Evolutionary conservation across 306 rosid genomes (phyloP).

Genomic region (Pterocarpus macrocarpus): DNA sequence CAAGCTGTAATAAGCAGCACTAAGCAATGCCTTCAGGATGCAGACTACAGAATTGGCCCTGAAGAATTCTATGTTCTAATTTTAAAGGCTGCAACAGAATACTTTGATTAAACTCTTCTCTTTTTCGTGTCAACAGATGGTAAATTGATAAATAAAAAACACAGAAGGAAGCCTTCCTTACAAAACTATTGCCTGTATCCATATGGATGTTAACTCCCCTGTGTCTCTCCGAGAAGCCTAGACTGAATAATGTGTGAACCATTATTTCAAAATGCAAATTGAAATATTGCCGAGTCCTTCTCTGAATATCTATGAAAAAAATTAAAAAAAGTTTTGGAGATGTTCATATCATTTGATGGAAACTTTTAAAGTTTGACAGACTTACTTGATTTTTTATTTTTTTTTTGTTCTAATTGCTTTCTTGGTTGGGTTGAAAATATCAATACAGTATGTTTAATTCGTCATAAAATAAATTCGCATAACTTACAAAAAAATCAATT

Average conservation of each 20-base stretch:
- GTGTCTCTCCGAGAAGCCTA: neutral
- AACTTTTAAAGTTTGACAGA: neutral
- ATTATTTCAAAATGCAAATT: neutral
- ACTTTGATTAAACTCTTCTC: neutral
- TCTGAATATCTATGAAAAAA: neutral
- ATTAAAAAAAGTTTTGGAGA: neutral
- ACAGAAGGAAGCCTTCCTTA: neutral
- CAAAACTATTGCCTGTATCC: slow-evolving; percentile 1
- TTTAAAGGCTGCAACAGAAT: neutral
- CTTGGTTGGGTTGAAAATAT: neutral
- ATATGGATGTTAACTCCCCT: neutral
- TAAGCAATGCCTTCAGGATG: slow-evolving; percentile 28
- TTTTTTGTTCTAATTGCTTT: neutral
- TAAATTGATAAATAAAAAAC: neutral
- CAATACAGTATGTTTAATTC: neutral
- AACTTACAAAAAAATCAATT: neutral
- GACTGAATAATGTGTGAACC: neutral
- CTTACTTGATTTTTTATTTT: neutral
- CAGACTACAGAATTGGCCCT: slow-evolving; percentile 28
- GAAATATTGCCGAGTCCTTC: neutral
- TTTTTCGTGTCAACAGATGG: neutral
- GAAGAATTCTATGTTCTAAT: neutral
- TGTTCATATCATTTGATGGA: neutral
- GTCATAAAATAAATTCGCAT: neutral
- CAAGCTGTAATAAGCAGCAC: neutral